These are phyloP conservation scores for Hypsizygus ulmarius DNA, from an alignment of 1,284 basidiomycete genomes.

Conservation along the genomic window DNA sequence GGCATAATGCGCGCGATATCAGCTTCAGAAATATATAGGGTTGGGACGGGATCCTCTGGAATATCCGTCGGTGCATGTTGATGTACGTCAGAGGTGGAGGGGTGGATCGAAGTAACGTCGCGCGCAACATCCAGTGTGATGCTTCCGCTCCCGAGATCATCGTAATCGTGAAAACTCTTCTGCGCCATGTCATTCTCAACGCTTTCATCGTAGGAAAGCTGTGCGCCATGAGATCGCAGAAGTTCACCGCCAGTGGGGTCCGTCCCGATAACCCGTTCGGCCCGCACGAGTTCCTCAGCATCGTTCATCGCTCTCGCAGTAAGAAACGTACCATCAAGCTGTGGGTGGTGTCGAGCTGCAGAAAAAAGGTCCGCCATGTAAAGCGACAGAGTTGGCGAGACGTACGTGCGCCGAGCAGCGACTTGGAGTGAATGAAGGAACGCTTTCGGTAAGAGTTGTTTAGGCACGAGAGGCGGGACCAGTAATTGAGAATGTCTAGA, in stretches of 20 bases:
- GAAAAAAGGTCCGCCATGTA: slow-evolving; percentile 72
- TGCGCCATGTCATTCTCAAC: slow-evolving; percentile 15
- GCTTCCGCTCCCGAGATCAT: slow-evolving; percentile 25
- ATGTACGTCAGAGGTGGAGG: not conserved
- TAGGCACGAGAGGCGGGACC: slow-evolving; percentile 19
- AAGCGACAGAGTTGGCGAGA: slow-evolving; percentile 49
- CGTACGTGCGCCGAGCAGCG: slow-evolving; percentile 36
- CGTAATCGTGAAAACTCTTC: slow-evolving; percentile 10
- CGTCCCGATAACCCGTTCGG: slow-evolving; percentile 58
- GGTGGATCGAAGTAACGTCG: slow-evolving; percentile 8
- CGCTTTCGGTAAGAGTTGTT: slow-evolving; percentile 33
- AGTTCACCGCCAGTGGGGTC: slow-evolving; percentile 54
- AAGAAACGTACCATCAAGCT: slow-evolving; percentile 66
- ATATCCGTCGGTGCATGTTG: not conserved
- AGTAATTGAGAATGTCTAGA: slow-evolving; percentile 11
- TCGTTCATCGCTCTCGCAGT: slow-evolving; percentile 58
- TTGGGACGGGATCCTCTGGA: slow-evolving; percentile 11
- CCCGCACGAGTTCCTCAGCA: slow-evolving; percentile 58
- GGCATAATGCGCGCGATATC: slow-evolving; percentile 70
- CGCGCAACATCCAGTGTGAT: slow-evolving; percentile 21
- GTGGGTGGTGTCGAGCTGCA: slow-evolving; percentile 66
- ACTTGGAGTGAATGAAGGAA: slow-evolving; percentile 41
- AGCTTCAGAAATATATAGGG: slow-evolving; percentile 65
- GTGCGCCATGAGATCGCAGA: slow-evolving; percentile 24
- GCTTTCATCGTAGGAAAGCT: slow-evolving; percentile 19